Evolutionary conservation across 2,329 filamentous ascomycete genomes (phyloP), one percentile per base, ranked within the genome.

Genomic region (Phaeoacremonium minimum): DNA sequence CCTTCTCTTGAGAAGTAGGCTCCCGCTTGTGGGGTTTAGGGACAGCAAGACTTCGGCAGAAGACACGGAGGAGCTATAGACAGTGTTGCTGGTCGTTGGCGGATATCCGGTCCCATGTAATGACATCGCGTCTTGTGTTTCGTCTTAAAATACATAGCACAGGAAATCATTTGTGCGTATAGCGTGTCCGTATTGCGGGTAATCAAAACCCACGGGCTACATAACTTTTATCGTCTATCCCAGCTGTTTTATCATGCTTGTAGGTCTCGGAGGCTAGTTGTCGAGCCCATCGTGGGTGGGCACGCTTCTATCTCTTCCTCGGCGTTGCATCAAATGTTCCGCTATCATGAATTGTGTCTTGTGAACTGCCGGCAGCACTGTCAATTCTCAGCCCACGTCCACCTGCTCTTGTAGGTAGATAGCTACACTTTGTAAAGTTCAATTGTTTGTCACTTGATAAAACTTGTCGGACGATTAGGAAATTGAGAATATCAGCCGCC

Each of bases 1-100:
- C 61, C 57, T 83, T 49, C 56, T 71, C 17, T 49, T 83, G 60
- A 71, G 71, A 48, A 66, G 56, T 36, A 49, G 43, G 36, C 36
- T 67, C 26, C 61, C 60, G 4, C 54, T 58, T 12, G 44, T 73
- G 13, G 70, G 68, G 8, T 73, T 69, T 16, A 17, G 36, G 18
- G 30, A 17, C 7, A 7, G 7, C 7, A 32, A 32, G 17, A 26
- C 22, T n/a, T 9, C n/a, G n/a, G 16, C n/a, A 17, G 16, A 17
- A 8, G 30, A 15, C 14, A 31, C n/a, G 8, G 8, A 31, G 14
- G 8, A 17, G 30, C 16, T 31, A 14, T 31, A 31, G 30, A 17
- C 8, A 31, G 30, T 8, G 20, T 26, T 26, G 20, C 8, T 26
- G 20, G 20, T 26, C 20, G 20, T 8, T 26, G 20, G 8, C n/a